Percentiles rank a stretch among this genome's conserved stretches.
Evolutionary conservation across 1,139 yeast genomes (phyloP).

Genomic region (Hanseniaspora uvarum): DNA sequence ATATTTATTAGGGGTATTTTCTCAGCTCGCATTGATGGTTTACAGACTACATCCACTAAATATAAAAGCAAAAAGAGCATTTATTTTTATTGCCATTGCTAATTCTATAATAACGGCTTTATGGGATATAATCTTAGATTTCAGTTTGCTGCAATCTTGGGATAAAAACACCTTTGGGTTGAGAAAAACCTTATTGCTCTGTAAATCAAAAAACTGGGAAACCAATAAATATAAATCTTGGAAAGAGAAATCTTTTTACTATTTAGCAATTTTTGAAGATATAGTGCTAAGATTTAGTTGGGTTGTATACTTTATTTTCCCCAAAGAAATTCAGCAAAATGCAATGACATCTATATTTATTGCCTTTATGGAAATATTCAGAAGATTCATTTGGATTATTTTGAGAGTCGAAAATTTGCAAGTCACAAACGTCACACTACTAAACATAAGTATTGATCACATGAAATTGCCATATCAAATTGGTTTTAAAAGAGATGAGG

Average conservation of each 20-base stretch:
- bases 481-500: constrained; percentile 5
- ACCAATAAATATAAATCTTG: constrained; percentile 32
- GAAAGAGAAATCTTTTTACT: constrained; percentile 49
- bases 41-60: constrained; percentile 40
- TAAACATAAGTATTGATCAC: constrained; percentile 70
- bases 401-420: constrained; percentile 96
- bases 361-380: constrained; percentile 66
- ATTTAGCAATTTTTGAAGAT: constrained; percentile 62
- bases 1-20: constrained; percentile 55
- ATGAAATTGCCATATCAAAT: constrained; percentile 71
- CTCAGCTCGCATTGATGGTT: constrained; percentile 65
- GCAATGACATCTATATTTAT: constrained; percentile 80
- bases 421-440: constrained; percentile 72
- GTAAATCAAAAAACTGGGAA: constrained; percentile 31
- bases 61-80: constrained; percentile 27
- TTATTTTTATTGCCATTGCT: constrained; percentile 61
- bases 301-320: constrained; percentile 68
- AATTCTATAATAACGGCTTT: constrained; percentile 60
- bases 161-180: constrained; percentile 33
- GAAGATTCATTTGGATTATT: constrained; percentile 80
- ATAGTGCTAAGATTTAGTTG: constrained; percentile 75
- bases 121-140: constrained; percentile 95
- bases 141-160: constrained; percentile 67
- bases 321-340: constrained; percentile 71
- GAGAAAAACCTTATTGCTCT: constrained; percentile 51